Conservation (phyloP, 805 yeast species). For the Ogataea methanolica region DNA sequence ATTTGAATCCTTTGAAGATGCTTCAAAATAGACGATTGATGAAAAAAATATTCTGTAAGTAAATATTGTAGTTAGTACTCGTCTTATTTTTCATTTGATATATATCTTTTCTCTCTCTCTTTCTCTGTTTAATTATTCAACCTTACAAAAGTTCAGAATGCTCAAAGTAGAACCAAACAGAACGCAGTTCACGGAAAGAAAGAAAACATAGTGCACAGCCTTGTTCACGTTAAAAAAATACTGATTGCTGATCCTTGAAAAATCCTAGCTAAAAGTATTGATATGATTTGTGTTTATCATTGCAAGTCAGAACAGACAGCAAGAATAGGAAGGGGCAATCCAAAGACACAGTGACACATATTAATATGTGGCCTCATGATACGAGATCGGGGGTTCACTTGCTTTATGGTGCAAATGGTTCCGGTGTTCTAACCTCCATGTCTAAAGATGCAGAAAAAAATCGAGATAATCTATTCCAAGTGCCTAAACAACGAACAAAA, state of each 20-base stretch:
- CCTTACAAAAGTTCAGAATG: no score
- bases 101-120: no score
- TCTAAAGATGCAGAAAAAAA: neutral
- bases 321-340: neutral
- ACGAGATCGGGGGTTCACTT: constrained; percentile 31
- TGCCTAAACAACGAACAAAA: constrained; percentile 6
- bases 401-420: constrained; percentile 41
- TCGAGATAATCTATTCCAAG: constrained; percentile 1
- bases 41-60: neutral
- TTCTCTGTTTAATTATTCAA: no score
- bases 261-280: no score
- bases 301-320: no score
- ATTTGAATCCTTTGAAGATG: constrained; percentile 48
- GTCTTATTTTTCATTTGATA: neutral
- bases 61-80: neutral
- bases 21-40: constrained; percentile 18
- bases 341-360: neutral
- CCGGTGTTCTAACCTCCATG: constrained; percentile 17
- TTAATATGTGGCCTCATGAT: neutral
- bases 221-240: no score
- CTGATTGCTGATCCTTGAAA: no score
- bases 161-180: no score
- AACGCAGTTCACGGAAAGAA: no score
- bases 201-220: no score
- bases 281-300: neutral